Percentiles rank a stretch among this genome's conserved stretches.
Evolutionary conservation across 257 asterid species (phyloP).

Genomic region (Primulina eburnea): DNA sequence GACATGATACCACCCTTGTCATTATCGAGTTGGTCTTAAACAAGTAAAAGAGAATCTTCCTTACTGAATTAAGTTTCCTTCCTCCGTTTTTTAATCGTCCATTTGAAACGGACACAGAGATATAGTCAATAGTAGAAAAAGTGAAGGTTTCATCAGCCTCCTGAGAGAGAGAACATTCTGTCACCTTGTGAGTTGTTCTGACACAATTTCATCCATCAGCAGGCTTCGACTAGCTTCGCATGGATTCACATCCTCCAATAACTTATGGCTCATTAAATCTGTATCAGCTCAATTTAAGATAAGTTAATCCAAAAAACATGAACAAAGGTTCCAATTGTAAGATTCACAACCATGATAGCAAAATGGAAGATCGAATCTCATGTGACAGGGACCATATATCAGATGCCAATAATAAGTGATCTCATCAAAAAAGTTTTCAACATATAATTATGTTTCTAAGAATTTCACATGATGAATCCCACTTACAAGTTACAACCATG

Average conservation of each 20-base stretch:
- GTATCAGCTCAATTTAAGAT: constrained; percentile 11
- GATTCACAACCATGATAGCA: not conserved
- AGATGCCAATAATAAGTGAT: constrained; percentile 13
- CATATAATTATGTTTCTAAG: not conserved
- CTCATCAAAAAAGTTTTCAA: constrained; percentile 1
- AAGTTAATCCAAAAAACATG: constrained; percentile 8
- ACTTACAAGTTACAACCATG: not conserved
- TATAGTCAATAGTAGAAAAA: not conserved
- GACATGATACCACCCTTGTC: not conserved
- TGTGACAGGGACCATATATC: not conserved
- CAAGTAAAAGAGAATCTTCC: not conserved
- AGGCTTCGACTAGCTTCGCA: constrained; percentile 37
- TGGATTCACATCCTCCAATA: constrained; percentile 29
- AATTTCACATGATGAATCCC: not conserved
- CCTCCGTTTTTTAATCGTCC: not conserved
- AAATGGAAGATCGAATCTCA: not conserved
- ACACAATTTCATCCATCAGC: constrained; percentile 82
- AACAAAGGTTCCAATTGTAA: not conserved
- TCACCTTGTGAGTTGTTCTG: constrained; percentile 96
- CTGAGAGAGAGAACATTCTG: constrained; percentile 1
- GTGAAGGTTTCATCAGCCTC: not conserved
- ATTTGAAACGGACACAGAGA: not conserved
- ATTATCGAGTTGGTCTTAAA: not conserved
- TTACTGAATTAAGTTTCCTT: not conserved
- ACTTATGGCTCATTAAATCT: constrained; percentile 23